Evolutionary conservation across 371 early-diverging fungal genomes (phyloP).

Genomic region (Circinella minor): DNA sequence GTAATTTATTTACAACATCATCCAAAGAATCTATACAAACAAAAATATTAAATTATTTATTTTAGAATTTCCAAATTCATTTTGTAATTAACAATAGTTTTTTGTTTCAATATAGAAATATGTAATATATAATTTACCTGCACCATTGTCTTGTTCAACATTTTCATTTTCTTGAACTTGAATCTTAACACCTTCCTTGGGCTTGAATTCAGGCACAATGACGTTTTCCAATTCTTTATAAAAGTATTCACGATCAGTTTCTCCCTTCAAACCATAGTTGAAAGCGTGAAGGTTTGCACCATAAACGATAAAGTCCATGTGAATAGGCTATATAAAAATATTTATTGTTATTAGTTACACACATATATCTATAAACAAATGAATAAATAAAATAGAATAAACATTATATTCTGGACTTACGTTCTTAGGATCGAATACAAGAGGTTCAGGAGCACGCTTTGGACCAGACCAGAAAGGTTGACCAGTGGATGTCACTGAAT

Average conservation of each 20-base stretch:
- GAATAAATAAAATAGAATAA: too few species aligned
- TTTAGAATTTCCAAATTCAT: too few species aligned
- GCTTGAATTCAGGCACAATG: constrained; percentile 86
- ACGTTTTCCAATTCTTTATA: constrained; percentile 68
- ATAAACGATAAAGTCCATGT: constrained; percentile 91
- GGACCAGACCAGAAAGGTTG: constrained; percentile 99
- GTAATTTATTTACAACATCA: constrained; percentile 68
- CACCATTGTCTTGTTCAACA: constrained; percentile 37
- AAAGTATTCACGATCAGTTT: constrained; percentile 75
- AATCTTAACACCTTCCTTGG: constrained; percentile 95
- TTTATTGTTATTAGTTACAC: background rate
- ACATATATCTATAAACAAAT: background rate
- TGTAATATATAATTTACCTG: background rate
- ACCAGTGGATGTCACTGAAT: constrained; percentile 93
- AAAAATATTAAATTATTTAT: too few species aligned
- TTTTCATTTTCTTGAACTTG: constrained; percentile 91
- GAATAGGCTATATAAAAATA: constrained; percentile 45
- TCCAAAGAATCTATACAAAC: constrained; percentile 65
- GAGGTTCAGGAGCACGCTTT: constrained; percentile 94
- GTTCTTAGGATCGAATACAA: constrained; percentile 81
- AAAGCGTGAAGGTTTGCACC: constrained; percentile 96
- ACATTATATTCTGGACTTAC: constrained; percentile 24
- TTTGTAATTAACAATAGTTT: background rate
- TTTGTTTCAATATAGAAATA: background rate
- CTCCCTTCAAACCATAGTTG: constrained; percentile 89